A percentile compares a stretch with the other conserved stretches of the same genome.
phyloP scores from a whole-genome alignment of 371 early-diverging fungal genomes.

The Mucor lusitanicus region DNA sequence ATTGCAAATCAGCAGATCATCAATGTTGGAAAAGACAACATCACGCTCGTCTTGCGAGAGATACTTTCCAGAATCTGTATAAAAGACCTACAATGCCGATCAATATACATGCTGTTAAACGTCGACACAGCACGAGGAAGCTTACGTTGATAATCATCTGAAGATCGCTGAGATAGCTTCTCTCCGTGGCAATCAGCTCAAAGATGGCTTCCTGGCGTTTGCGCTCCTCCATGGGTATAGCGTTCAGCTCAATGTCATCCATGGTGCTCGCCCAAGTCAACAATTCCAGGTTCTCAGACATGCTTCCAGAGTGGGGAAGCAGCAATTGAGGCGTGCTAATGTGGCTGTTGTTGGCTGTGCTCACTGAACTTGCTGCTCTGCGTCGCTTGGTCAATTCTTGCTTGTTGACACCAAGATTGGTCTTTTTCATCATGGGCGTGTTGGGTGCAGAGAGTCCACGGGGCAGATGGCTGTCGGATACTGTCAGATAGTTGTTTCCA shows the following conservation, averaged over 20 bases:
- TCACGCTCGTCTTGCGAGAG: conserved; percentile 43
- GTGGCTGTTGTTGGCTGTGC: conserved; percentile 19
- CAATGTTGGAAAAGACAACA: conserved; percentile 69
- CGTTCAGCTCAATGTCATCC: conserved; percentile 40
- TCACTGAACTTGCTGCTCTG: conserved; percentile 48
- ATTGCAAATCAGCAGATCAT: conserved; percentile 70
- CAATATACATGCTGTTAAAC: background rate
- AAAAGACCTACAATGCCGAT: conserved; percentile 48
- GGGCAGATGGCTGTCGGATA: conserved; percentile 13
- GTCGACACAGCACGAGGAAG: background rate
- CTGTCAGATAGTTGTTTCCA: conserved; percentile 6
- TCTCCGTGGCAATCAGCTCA: conserved; percentile 87
- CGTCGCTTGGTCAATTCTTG: conserved; percentile 36
- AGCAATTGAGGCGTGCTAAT: conserved; percentile 10
- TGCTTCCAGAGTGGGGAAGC: conserved; percentile 12
- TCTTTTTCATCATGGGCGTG: conserved; percentile 48
- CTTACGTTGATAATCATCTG: conserved; percentile 78
- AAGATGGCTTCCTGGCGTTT: conserved; percentile 89
- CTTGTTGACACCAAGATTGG: conserved; percentile 27
- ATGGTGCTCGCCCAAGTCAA: conserved; percentile 51
- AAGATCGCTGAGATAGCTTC: conserved; percentile 79
- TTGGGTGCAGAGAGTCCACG: conserved; percentile 43
- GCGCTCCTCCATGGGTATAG: conserved; percentile 59
- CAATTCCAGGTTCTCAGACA: conserved; percentile 28
- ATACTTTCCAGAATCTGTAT: conserved; percentile 46